Evolutionary conservation across 2,329 filamentous ascomycete genomes (phyloP).

Genomic region (Paecilomyces sp.): DNA sequence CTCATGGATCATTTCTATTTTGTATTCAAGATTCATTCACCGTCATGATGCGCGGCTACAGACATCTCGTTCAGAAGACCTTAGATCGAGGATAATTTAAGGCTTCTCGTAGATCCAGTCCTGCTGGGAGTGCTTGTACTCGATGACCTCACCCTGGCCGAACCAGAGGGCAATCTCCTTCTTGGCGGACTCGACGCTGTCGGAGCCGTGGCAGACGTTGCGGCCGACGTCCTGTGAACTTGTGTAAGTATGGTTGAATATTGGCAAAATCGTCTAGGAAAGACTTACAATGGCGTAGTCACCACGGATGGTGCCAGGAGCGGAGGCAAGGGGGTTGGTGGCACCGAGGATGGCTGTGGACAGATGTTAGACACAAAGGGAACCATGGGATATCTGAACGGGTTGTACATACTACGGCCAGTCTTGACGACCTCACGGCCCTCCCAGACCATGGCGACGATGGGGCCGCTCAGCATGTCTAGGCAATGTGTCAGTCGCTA

Average conservation of each 20-base stretch:
- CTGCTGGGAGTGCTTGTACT: conserved; percentile 76
- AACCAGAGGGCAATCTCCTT: conserved; percentile 99
- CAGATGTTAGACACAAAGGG: conserved; percentile 7
- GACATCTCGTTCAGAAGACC: not conserved
- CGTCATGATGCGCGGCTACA: not conserved
- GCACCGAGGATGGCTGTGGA: conserved; percentile 77
- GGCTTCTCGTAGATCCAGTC: conserved; percentile 97
- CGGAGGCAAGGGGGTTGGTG: conserved; percentile 94
- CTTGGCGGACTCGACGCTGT: conserved; percentile 97
- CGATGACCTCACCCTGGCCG: conserved; percentile 75
- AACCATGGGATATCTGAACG: not conserved
- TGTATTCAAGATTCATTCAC: not conserved
- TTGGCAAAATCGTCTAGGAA: not conserved
- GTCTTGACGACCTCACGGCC: conserved; percentile 99
- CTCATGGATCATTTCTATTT: not conserved
- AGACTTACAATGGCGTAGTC: conserved; percentile 66
- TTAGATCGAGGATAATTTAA: conserved; percentile 23
- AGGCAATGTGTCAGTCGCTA: conserved; percentile 13
- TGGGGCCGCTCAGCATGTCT: conserved; percentile 97
- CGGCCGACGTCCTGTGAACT: conserved; percentile 65
- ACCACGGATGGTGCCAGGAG: conserved; percentile 96
- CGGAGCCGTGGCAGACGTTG: conserved; percentile 99
- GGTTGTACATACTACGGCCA: conserved; percentile 64
- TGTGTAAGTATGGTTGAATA: not conserved
- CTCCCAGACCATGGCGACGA: conserved; percentile 99